Base-by-base conservation (phyloP, 192 early-diverging fungal genomes). In the Coemansia sp. region DNA sequence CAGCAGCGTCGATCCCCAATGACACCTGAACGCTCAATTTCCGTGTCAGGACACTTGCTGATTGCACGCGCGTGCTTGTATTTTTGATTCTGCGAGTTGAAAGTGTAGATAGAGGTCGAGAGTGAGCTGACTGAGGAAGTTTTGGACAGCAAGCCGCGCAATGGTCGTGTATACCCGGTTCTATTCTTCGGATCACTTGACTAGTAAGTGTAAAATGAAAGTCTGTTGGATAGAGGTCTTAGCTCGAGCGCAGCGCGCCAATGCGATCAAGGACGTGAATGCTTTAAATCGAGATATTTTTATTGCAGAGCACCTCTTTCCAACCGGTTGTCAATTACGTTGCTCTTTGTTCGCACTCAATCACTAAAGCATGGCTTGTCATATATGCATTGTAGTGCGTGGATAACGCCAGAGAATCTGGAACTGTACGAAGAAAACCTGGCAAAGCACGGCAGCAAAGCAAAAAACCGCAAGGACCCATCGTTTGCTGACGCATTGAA, bases 181-280 rank as follows among this genome's bases (percentile, higher is more conserved):
- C 59, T 83, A 31, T 83, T 78, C 67, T 79, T 79, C 64, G 81
- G 81, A 36, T 83, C 81, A 6, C 70, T 83, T 14, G 81, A 83
- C 81, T 83, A 83, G 81, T 82, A 82, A 82, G 81, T 82, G 23
- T 0, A 12, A 44, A 44, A 12, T 34, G 31, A 34, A 8, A 34
- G 42, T 46, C 42, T 46, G 42, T n/a, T 10, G n/a, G 5, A 21
- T 19, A 5, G 6, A 4, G 47, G 19, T 7, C 19, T 20, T 4
- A 2, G 9, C 40, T 10, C 15, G 40, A 44, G 14, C 15, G 14
- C 14, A n/a, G 40, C 1, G 40, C 40, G 40, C 40, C 40, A 44
- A 44, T 15, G 40, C 40, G 11, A n/a, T 15, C 15, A 14, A 44
- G 40, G 40, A n/a, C 3, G 15, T 44, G 40, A 15, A 5, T 5